phyloP scores from a whole-genome alignment of 345 rosid species.

The Moringa oleifera region DNA sequence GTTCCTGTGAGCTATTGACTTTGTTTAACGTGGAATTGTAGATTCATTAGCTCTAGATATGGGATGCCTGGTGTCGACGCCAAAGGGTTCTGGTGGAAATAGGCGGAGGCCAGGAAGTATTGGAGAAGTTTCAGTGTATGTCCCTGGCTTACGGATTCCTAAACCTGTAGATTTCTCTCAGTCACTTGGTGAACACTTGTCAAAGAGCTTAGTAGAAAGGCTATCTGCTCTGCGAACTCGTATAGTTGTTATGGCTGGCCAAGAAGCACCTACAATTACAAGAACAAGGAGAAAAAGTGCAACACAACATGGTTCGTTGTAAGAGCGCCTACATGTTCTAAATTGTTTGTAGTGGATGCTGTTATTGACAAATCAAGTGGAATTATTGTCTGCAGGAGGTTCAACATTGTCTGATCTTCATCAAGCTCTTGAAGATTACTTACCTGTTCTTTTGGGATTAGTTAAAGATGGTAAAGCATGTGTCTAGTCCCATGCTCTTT shows the following conservation, averaged over 20 bases:
- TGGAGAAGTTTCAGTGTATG: constrained; percentile 84
- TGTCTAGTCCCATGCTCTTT: not conserved
- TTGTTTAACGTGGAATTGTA: constrained; percentile 25
- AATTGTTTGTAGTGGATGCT: not conserved
- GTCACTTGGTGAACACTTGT: constrained; percentile 61
- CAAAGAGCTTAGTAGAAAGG: constrained; percentile 70
- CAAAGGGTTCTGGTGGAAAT: constrained; percentile 72
- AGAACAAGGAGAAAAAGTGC: constrained; percentile 87
- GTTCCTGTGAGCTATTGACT: constrained; percentile 8
- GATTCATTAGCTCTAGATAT: constrained; percentile 34
- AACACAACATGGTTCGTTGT: constrained; percentile 83
- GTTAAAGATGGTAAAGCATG: constrained; percentile 69
- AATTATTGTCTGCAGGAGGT: constrained; percentile 50
- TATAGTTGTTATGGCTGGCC: constrained; percentile 94
- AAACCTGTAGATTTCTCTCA: constrained; percentile 77
- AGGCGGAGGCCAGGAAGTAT: constrained; percentile 81
- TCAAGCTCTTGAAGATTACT: constrained; percentile 95
- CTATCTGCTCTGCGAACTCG: constrained; percentile 87
- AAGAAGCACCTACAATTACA: constrained; percentile 93
- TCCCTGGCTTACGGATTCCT: constrained; percentile 95
- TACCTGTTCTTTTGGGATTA: constrained; percentile 86
- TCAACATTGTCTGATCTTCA: constrained; percentile 92
- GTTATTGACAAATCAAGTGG: constrained; percentile 18
- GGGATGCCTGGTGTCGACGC: constrained; percentile 94
- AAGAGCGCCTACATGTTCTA: constrained; percentile 3